Evolutionary conservation across 2,329 filamentous ascomycete species (phyloP).

Genomic region (Alternaria sp.): DNA sequence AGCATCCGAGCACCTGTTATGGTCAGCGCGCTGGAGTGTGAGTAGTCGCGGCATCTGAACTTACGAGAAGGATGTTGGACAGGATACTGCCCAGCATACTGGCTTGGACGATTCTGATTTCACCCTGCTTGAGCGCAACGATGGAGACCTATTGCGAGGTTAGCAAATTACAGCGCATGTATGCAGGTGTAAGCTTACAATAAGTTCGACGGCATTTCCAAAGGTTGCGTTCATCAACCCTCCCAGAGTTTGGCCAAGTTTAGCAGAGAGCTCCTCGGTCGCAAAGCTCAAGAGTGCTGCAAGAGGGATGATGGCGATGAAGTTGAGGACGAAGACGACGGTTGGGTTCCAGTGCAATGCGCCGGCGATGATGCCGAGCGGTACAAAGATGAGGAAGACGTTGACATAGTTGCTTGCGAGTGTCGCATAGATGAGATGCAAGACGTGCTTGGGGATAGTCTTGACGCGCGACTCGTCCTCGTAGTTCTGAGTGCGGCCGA

Average conservation of each 20-base stretch:
- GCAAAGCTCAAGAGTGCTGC: conserved; percentile 78
- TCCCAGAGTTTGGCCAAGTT: conserved; percentile 76
- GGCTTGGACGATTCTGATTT: conserved; percentile 96
- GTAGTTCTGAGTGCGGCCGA: conserved; percentile 28
- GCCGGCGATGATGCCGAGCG: conserved; percentile 74
- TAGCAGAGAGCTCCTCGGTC: conserved; percentile 77
- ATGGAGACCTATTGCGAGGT: conserved; percentile 75
- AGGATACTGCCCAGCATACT: conserved; percentile 97
- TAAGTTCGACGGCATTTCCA: conserved; percentile 81
- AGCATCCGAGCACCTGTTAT: conserved; percentile 63
- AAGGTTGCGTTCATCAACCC: conserved; percentile 80
- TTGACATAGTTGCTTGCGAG: conserved; percentile 68
- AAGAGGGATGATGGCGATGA: conserved; percentile 80
- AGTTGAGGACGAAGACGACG: conserved; percentile 78
- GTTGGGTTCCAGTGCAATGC: conserved; percentile 69
- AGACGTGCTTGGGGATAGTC: conserved; percentile 40
- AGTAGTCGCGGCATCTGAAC: conserved; percentile 31
- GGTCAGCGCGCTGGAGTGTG: conserved; percentile 52
- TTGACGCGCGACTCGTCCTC: conserved; percentile 39
- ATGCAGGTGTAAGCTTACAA: conserved; percentile 57
- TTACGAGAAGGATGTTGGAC: conserved; percentile 85
- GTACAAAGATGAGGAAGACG: conserved; percentile 75
- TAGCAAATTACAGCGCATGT: conserved; percentile 7
- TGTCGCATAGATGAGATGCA: conserved; percentile 52
- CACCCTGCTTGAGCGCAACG: conserved; percentile 81